Base-by-base conservation (phyloP, 257 asterid genomes). In the Solanum chaucha region DNA sequence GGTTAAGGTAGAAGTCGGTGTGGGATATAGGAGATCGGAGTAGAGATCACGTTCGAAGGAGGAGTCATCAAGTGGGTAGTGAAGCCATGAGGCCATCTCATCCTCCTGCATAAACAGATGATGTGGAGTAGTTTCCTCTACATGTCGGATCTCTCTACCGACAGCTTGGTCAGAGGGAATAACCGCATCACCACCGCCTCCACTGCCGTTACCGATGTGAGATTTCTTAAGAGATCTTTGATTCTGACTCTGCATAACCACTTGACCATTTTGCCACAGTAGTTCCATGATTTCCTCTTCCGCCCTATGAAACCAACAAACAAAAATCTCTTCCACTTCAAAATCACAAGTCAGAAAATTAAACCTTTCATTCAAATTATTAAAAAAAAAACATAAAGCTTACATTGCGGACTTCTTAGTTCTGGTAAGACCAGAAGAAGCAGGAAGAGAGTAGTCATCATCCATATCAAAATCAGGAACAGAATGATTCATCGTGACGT, bases 1-100 rank as follows among this genome's bases (percentile, higher is more conserved):
- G 85, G 92, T 15, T 65, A 64, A 14, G 1, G 92, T 87, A 71
- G 91, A 34, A 2, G 88, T 90, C 4, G 92, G 92, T 0, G 94
- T 90, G 3, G 93, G 91, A 68, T 88, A 91, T 20, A 96, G 93
- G 88, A 94, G 91, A 89, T 96, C 96, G 59, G 96, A 88, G 89
- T 91, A 94, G 72, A 94, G 87, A 86, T 95, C 96, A 24, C 94
- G 97, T 85, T 91, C 95, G 87, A 94, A 94, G 86, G 97, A 87
- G 55, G 96, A 83, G 8, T 94, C 98, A 17, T 95, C 97, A 35
- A 94, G 87, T 19, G 98, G 98, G 36, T 93, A 93, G 85, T 94
- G 97, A 34, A 96, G 97, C 98, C 98, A 96, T 5, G 98, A 90
- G 8, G 98, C 90, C 98, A 96, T 92, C 91, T 96, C 99, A 15